phyloP scores from a whole-genome alignment of 2,329 filamentous ascomycete species.

The Fusarium irregulare region DNA sequence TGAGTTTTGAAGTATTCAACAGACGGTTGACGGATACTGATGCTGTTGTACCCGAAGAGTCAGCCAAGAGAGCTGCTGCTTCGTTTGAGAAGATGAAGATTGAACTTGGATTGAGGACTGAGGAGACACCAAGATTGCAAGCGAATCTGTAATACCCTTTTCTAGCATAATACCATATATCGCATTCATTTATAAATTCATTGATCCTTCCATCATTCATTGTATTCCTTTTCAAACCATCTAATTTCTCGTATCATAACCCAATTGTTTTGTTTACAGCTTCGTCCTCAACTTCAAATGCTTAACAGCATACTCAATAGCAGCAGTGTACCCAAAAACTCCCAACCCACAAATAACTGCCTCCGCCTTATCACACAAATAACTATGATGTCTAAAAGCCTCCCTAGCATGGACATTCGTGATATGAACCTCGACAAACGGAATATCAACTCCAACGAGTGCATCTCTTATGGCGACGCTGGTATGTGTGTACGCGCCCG shows the following conservation, averaged over 20 bases:
- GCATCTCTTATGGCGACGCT: constrained; percentile 82
- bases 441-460: constrained; percentile 73
- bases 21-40: constrained; percentile 53
- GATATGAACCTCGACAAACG: constrained; percentile 83
- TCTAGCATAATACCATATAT: constrained; percentile 16
- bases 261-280: neutral
- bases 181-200: neutral
- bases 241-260: too few relatives aligned
- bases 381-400: constrained; percentile 75
- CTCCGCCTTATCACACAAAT: constrained; percentile 79
- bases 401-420: constrained; percentile 80
- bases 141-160: constrained; percentile 48
- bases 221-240: too few relatives aligned
- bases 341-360: constrained; percentile 79
- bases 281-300: constrained; percentile 57
- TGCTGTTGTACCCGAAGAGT: constrained; percentile 69
- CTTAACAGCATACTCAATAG: constrained; percentile 64
- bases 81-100: constrained; percentile 61
- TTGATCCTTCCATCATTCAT: neutral
- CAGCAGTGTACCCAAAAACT: constrained; percentile 69
- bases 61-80: constrained; percentile 68
- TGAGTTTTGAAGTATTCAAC: constrained; percentile 77
- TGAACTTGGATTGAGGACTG: constrained; percentile 50
- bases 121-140: constrained; percentile 45
- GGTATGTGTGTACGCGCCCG: constrained; percentile 80